Percentiles rank a stretch among this genome's conserved stretches.
Conservation (phyloP, 1,139 yeast species). For the Pichiaceae sp. region DNA sequence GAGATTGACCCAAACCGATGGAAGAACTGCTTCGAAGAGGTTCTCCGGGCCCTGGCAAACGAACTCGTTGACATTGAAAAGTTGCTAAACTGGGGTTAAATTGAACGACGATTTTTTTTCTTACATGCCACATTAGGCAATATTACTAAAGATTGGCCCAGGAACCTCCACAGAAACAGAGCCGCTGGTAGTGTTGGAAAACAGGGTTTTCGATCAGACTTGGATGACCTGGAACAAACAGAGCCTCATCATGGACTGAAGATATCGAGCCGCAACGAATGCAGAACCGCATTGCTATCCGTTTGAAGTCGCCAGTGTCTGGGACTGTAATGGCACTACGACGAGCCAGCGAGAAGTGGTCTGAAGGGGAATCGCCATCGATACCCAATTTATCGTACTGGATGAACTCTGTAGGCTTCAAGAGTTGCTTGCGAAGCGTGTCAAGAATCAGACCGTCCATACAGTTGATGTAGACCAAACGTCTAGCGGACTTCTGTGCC, state of each 20-base stretch:
- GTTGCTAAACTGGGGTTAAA: neutral
- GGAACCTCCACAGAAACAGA: slow-evolving; percentile 74
- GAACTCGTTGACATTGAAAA: neutral
- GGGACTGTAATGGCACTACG: slow-evolving; percentile 11
- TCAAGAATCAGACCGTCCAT: slow-evolving; percentile 21
- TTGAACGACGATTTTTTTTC: neutral
- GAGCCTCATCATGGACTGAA: slow-evolving; percentile 33
- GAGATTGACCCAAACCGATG: neutral
- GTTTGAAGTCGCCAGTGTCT: slow-evolving; percentile 2
- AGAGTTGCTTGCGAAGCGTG: slow-evolving; percentile 19
- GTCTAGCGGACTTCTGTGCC: slow-evolving; percentile 10
- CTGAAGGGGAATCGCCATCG: slow-evolving; percentile 1
- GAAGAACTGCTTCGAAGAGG: neutral
- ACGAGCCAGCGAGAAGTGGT: neutral
- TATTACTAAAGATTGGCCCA: slow-evolving; percentile 39
- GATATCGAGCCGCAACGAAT: slow-evolving; percentile 63
- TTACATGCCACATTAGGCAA: no score
- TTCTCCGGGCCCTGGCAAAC: neutral
- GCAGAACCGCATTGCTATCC: slow-evolving; percentile 37
- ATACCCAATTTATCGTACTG: slow-evolving; percentile 4
- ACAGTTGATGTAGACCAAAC: slow-evolving; percentile 13
- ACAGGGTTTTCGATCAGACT: slow-evolving; percentile 22
- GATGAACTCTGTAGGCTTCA: slow-evolving; percentile 19
- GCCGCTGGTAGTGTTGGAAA: slow-evolving; percentile 43
- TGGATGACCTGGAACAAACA: slow-evolving; percentile 16